phyloP scores from a whole-genome alignment of 2,329 filamentous ascomycete genomes.

The Tolypocladium guangdongense region DNA sequence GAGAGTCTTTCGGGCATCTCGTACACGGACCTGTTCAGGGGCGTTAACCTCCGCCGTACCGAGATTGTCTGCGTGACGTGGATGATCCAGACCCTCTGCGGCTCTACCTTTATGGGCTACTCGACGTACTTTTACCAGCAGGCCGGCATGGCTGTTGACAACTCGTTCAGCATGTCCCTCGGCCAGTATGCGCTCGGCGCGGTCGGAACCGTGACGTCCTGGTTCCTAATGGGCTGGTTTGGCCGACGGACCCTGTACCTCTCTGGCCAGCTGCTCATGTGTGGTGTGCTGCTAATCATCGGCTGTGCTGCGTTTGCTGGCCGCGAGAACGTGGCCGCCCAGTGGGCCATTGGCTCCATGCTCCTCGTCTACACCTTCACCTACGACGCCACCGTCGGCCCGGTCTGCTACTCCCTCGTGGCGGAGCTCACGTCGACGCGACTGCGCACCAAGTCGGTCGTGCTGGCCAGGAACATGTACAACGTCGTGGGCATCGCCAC shows the following conservation, averaged over 20 bases:
- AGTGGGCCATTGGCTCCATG: slow-evolving; percentile 36
- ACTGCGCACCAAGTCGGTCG: slow-evolving; percentile 34
- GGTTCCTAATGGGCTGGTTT: slow-evolving; percentile 30
- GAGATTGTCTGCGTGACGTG: slow-evolving; percentile 34
- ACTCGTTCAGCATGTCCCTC: slow-evolving; percentile 28
- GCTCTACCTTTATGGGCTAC: slow-evolving; percentile 41
- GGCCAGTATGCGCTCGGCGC: slow-evolving; percentile 32
- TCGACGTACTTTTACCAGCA: slow-evolving; percentile 41
- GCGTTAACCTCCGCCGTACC: slow-evolving; percentile 32
- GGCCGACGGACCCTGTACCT: slow-evolving; percentile 36
- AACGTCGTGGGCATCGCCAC: slow-evolving; percentile 36
- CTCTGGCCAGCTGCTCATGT: slow-evolving; percentile 37
- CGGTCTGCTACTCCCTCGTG: slow-evolving; percentile 76
- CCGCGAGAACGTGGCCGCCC: slow-evolving; percentile 32
- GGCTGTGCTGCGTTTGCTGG: slow-evolving; percentile 44
- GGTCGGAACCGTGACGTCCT: slow-evolving; percentile 33
- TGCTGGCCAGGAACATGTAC: slow-evolving; percentile 34
- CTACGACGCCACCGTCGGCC: slow-evolving; percentile 27
- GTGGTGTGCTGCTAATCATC: slow-evolving; percentile 27
- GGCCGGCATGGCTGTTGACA: slow-evolving; percentile 26
- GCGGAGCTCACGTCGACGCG: slow-evolving; percentile 36
- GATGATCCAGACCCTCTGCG: slow-evolving; percentile 29
- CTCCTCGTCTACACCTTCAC: slow-evolving; percentile 32
- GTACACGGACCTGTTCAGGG: slow-evolving; percentile 37
- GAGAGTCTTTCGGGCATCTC: slow-evolving; percentile 25